Evolutionary conservation across 2,329 filamentous ascomycete species (phyloP), one percentile per base, ranked within the genome.

Genomic region (Pestalotiopsis sp.): DNA sequence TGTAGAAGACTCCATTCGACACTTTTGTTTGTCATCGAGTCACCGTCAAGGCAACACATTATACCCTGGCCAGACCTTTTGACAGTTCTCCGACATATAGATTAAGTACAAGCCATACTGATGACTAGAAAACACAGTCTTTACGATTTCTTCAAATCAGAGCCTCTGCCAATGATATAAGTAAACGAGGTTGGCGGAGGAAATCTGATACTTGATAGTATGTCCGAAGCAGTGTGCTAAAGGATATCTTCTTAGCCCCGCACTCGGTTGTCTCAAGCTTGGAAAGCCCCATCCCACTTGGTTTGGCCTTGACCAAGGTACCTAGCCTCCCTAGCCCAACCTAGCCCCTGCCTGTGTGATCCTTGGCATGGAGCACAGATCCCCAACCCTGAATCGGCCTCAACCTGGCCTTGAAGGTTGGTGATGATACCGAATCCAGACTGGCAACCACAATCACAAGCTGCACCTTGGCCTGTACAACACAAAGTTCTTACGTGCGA

Each of bases 351-450:
- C 40, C 38, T 14, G 60, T 63, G 60, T 30, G n/a, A 48, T 63
- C 48, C 60, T 63, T 63, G 60, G 60, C 60, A 48, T 22, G 20
- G 60, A 44, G 60, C 60, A 63, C 60, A 52, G 60, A 63, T 63
- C 60, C 58, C 58, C 38, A 30, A 48, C 52, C 60, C 40, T 63
- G 60, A 52, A 63, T 26, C 20, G 60, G 40, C 26, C 24, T 26
- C 44, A 52, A 52, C 20, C 38, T 48, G 58, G 35, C 22, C 26
- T 61, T 20, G 35, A 44, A n/a, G 26, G 30, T 61, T 26, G 58
- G 35, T 61, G 58, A 61, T 39, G 58, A 61, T 61, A 39, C 35
- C 35, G 38, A 35, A 35, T 20, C 5, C 26, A 39, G 17, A n/a
- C 58, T 39, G 35, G 30, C 26, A 61, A 35, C 17, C 56, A 17